These are phyloP conservation scores for Delonix regia DNA, from an alignment of 306 rosid genomes.

Conservation along the genomic window DNA sequence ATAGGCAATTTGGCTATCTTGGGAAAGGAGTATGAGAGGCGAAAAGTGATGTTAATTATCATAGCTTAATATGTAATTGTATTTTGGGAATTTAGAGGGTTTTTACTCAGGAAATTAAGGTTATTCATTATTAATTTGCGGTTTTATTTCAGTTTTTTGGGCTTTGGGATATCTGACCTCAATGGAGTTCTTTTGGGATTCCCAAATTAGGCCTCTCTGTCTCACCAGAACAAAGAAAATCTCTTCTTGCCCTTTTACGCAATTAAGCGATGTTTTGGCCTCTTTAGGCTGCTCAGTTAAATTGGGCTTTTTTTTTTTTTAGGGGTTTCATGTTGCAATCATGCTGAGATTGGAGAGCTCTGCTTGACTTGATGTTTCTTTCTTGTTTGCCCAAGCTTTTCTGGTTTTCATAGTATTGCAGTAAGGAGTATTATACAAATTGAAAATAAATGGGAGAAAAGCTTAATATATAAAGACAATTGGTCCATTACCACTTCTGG, in stretches of 20 bases:
- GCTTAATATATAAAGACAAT: neutral
- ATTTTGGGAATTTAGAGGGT: neutral
- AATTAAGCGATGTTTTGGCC: neutral
- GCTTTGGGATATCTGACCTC: neutral
- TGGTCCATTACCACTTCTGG: neutral
- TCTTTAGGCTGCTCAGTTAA: neutral
- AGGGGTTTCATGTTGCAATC: neutral
- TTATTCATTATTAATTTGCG: neutral
- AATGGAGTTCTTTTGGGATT: neutral
- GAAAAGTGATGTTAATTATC: no score
- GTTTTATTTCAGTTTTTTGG: neutral
- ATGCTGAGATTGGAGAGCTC: neutral
- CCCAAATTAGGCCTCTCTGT: neutral
- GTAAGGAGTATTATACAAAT: neutral
- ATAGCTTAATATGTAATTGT: neutral
- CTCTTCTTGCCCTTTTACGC: neutral
- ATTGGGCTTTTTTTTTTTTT: no score
- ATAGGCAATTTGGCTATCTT: neutral
- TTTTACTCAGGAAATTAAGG: neutral
- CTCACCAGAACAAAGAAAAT: no score
- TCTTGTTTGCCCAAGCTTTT: neutral
- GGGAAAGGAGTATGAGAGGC: neutral
- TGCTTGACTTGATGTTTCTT: neutral
- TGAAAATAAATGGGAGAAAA: neutral
- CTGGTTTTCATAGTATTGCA: neutral